Evolutionary conservation across 176 grass and related monocot species (phyloP).

Genomic region (Avena eriantha): DNA sequence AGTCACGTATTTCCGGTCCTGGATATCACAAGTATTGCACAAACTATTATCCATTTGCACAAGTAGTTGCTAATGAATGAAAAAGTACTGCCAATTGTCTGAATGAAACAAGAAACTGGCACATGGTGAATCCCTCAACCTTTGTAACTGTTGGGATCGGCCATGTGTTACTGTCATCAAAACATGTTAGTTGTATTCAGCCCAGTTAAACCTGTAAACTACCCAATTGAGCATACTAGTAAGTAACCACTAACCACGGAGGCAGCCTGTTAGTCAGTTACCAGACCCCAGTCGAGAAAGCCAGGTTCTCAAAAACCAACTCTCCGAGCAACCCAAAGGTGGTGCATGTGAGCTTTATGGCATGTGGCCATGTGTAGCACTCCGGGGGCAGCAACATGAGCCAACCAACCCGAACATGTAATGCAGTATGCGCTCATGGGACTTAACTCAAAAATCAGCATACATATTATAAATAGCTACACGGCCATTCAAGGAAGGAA

Average conservation of each 20-base stretch:
- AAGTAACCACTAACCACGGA: neutral
- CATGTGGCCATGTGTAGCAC: neutral
- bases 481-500: neutral
- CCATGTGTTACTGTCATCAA: slow-evolving; percentile 18
- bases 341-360: neutral
- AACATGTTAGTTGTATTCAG: neutral
- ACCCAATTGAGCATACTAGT: neutral
- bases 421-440: neutral
- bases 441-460: slow-evolving; percentile 3
- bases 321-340: slow-evolving; percentile 18
- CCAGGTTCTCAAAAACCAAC: neutral
- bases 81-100: neutral
- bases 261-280: neutral
- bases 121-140: slow-evolving; percentile 2
- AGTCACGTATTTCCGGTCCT: slow-evolving; percentile 90
- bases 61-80: slow-evolving; percentile 1
- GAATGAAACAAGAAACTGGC: slow-evolving; percentile 24
- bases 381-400: neutral
- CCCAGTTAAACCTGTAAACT: neutral
- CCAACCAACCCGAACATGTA: slow-evolving; percentile 8
- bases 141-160: slow-evolving; percentile 4
- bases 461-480: slow-evolving; percentile 1
- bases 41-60: slow-evolving; percentile 45
- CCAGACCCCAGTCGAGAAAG: neutral
- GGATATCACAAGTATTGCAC: slow-evolving; percentile 49